Evolutionary conservation across 768 basidiomycete species (phyloP), one percentile per base, ranked within the genome.

Genomic region (Steccherinum ochraceum): DNA sequence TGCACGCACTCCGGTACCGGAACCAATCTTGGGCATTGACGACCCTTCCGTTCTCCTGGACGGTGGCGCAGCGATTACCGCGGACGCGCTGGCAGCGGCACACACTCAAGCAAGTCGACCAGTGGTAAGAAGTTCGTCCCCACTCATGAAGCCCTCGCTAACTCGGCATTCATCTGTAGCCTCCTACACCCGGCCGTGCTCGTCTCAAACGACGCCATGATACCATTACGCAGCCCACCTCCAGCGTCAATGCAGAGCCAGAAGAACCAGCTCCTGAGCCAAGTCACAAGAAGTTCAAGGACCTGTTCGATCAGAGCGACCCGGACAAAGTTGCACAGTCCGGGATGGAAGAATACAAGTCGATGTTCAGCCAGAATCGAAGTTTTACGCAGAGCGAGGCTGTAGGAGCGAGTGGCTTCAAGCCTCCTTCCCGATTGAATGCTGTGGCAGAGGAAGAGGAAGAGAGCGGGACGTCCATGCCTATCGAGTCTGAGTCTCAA

Each of bases 221-320:
- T 26, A 13, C 46, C 12, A 35, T 16, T 16, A 35, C 7, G 30
- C 20, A 45, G 23, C 3, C 44, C 24, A 24, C 41, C 4, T 4
- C 41, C 5, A n/a, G 16, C 5, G 5, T 21, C 5, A n/a, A 21
- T n/a, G n/a, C n/a, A n/a, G n/a, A n/a, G 35, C 35, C 35, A n/a
- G n/a, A 39, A 26, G 26, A n/a, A n/a, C 1, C 56, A 61, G 21
- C 65, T 86, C 49, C 65, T n/a, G 81, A 82, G 54, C 86, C 82
- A 0, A 77, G 82, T 2, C 63, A 78, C 23, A 88, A 88, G 61
- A 85, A 80, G 63, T 86, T 82, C 69, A 83, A 80, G 57, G 78
- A 80, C 0, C 69, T 88, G 11, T 88, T 86, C 54, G 86, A 88
- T 16, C 77, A 80, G 7, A 83, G 72, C 40, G 72, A 82, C 59